Evolutionary conservation across 768 basidiomycete genomes (phyloP), one percentile per base, ranked within the genome.

Genomic region (Collybia mongolica): DNA sequence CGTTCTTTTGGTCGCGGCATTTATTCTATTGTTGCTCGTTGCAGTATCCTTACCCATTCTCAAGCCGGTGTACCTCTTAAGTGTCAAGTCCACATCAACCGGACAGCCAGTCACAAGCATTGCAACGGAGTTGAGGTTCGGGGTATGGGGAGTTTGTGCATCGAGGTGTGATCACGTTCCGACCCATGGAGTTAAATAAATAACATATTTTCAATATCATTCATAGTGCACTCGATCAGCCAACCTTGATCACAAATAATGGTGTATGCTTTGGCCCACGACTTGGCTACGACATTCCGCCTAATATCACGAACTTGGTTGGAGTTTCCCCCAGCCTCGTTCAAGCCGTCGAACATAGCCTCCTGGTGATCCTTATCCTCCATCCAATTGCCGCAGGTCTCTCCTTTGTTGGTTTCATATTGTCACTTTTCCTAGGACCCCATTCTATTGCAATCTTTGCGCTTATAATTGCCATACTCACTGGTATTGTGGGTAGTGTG

Each of bases 121-220:
- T 11, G 82, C 83, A 23, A 84, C 82, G 3, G 71, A 75, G 56
- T 65, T 91, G 8, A 76, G 81, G 29, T 86, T 92, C 53, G 92
- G 92, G 3, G 84, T 92, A 5, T 93, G 90, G 86, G 92, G 92
- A 0, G 74, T 85, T 29, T 94, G 92, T 66, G 83, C 83, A 1
- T 66, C 70, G 1, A 69, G 65, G 35, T 58, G 62, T 71, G n/a
- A 18, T 51, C 55, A 14, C 5, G 36, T n/a, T 9, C 18, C 24
- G 39, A 14, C 9, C 32, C 15, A 18, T 37, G 9, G 14, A 11
- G 17, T 18, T 24, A 38, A 36, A n/a, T n/a, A n/a, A 19, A 2
- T 35, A n/a, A 12, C 38, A 39, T 19, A 7, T 44, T 37, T 24
- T 38, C 37, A 28, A 35, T 22, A 15, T 41, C 53, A 26, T 20